phyloP scores from a whole-genome alignment of 2,329 filamentous ascomycete genomes.

The Fonsecaea monophora region DNA sequence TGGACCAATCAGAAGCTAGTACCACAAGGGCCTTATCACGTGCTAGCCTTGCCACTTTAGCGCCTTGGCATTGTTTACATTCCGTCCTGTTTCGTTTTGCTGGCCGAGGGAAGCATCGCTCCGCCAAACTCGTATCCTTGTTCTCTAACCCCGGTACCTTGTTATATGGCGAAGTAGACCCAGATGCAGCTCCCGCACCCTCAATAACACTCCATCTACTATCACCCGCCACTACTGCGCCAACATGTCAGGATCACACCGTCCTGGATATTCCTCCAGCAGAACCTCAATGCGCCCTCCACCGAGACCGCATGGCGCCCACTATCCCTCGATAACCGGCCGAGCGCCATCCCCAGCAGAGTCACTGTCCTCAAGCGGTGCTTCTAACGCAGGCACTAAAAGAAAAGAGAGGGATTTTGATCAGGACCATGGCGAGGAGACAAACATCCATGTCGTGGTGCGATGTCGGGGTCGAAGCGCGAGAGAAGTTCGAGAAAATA shows the following conservation, averaged over 20 bases:
- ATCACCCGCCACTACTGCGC: not conserved
- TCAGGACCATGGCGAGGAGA: slow-evolving; percentile 74
- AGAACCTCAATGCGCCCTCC: slow-evolving; percentile 60
- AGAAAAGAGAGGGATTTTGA: slow-evolving; percentile 89
- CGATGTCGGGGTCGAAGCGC: slow-evolving; percentile 91
- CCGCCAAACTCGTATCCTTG: slow-evolving; percentile 5
- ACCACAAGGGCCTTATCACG: not conserved
- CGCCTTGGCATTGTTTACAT: slow-evolving; percentile 30
- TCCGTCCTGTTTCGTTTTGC: slow-evolving; percentile 17
- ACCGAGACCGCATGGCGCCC: slow-evolving; percentile 49
- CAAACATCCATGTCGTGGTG: slow-evolving; percentile 97
- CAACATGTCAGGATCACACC: slow-evolving; percentile 62
- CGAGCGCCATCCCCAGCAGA: slow-evolving; percentile 73
- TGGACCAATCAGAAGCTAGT: not conserved
- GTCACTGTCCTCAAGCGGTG: slow-evolving; percentile 66
- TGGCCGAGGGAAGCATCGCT: not conserved
- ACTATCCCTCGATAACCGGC: slow-evolving; percentile 59
- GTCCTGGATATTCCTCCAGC: slow-evolving; percentile 56
- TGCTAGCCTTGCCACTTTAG: not conserved
- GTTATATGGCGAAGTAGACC: slow-evolving; percentile 1
- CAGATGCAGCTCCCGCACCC: not conserved
- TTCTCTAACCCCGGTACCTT: slow-evolving; percentile 14
- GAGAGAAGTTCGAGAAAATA: slow-evolving; percentile 91
- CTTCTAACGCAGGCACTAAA: slow-evolving; percentile 68
- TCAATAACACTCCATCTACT: not conserved